Base-by-base conservation (phyloP, 495 filamentous ascomycete genomes). In the Aspergillus cristatus region DNA sequence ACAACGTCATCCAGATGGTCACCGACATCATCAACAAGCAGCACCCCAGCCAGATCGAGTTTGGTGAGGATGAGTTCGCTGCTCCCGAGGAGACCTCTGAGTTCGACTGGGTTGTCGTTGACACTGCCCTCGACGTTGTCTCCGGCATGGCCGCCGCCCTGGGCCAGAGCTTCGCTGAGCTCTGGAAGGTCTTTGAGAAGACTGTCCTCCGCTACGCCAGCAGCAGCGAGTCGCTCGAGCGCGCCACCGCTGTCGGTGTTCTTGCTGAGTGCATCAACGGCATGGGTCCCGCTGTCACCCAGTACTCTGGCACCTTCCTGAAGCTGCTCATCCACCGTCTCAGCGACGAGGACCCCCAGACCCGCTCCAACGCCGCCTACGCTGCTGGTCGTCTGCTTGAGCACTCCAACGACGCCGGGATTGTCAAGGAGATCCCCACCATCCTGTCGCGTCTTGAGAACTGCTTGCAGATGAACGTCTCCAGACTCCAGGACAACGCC, bases 61-160 rank as follows among this genome's bases (percentile, higher is more conserved):
- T 88, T 28, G 84, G 75, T 14, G 80, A 82, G 35, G 86, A 86
- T 33, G 79, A 80, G 28, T 82, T 86, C 45, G 68, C 78, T 24
- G 70, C 76, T 17, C 66, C 79, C 18, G 81, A 89, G 24, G 87
- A 91, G 53, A 82, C 80, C 13, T 90, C 91, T 13, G 91, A 98
- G 68, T 96, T 90, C 54, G 91, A 97, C 64, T 97, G 91, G 91
- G 75, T 94, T 17, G 79, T 93, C 31, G 82, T 98, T 34, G 91
- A 98, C 62, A 95, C 86, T 13, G 87, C 85, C 11, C 72, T 97
- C 42, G 91, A 98, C 44, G 84, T 90, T 25, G 68, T 94, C 20
- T 82, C 85, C 28, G 84, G 82, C 18, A 71, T 98, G 18, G 78
- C 90, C 13, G 74, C 74, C 25, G 89, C 84, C 18, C 78, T 97